Percentiles rank a stretch among this genome's conserved stretches.
These are phyloP conservation scores for Penicillium turbatum DNA, from an alignment of 495 filamentous ascomycete genomes.

Conservation along the genomic window DNA sequence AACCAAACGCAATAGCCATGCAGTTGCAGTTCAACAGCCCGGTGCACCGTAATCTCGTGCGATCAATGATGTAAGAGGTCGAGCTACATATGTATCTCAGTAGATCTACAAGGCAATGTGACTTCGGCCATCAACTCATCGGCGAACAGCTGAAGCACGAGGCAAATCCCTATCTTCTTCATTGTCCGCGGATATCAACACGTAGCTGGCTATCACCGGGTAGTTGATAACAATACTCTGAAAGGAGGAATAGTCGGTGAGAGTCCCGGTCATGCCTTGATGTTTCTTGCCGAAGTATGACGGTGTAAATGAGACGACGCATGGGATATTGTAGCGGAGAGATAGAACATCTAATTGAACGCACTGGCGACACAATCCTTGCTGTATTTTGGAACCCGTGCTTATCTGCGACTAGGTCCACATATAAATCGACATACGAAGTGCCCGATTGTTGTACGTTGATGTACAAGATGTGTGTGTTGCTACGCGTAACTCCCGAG, in stretches of 20 bases:
- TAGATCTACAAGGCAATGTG: background rate
- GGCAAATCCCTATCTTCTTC: background rate
- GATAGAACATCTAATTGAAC: no score
- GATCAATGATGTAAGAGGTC: background rate
- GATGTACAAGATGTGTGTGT: background rate
- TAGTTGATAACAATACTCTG: background rate
- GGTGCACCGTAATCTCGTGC: background rate
- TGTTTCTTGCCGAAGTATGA: background rate
- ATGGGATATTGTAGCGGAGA: background rate
- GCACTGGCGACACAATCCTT: no score
- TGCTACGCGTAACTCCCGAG: background rate
- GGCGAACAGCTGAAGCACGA: background rate
- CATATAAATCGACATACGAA: background rate
- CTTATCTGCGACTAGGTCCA: background rate
- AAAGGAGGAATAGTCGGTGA: constrained; percentile 1
- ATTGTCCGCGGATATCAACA: background rate
- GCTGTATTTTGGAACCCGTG: background rate
- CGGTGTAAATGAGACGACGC: background rate
- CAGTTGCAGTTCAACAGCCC: background rate
- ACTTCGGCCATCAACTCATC: background rate
- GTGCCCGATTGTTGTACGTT: background rate
- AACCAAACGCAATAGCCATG: background rate
- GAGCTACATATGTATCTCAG: background rate
- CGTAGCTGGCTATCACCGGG: background rate
- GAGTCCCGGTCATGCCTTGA: background rate